phyloP scores from a whole-genome alignment of 139 green algal genomes.

The Gonium pectorale region DNA sequence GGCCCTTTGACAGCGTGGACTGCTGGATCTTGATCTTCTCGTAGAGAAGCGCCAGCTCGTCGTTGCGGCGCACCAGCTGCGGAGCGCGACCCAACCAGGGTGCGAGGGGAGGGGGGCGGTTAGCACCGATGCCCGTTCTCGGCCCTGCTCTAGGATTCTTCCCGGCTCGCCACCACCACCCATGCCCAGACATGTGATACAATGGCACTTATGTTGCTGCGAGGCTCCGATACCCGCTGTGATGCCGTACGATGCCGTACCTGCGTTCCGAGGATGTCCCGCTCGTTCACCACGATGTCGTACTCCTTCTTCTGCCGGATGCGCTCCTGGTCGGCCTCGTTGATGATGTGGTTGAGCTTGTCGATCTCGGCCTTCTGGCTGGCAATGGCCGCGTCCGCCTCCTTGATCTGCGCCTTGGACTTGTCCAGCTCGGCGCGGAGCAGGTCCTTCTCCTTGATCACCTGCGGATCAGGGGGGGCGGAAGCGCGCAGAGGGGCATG shows the following conservation, averaged over 20 bases:
- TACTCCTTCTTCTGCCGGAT: conserved; percentile 90
- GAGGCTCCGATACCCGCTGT: too few species aligned
- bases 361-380: conserved; percentile 79
- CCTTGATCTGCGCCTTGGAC: conserved; percentile 81
- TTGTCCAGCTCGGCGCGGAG: conserved; percentile 89
- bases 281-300: conserved; percentile 89
- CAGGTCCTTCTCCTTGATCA: conserved; percentile 92
- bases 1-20: conserved; percentile 83
- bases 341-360: conserved; percentile 90
- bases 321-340: conserved; percentile 82
- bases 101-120: too few species aligned
- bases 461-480: too few species aligned
- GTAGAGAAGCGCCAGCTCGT: conserved; percentile 94
- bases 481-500: too few species aligned
- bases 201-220: too few species aligned
- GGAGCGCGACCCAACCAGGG: too few species aligned
- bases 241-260: too few species aligned
- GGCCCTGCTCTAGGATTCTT: too few species aligned
- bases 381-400: conserved; percentile 80
- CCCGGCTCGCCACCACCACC: too few species aligned
- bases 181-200: too few species aligned
- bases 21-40: conserved; percentile 97
- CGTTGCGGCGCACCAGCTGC: conserved; percentile 91
- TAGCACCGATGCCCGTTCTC: too few species aligned
- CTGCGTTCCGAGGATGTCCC: conserved; percentile 89